Evolutionary conservation across 352 stramenopile species (phyloP), one percentile per base, ranked within the genome.

Genomic region (Phytophthora idaei): DNA sequence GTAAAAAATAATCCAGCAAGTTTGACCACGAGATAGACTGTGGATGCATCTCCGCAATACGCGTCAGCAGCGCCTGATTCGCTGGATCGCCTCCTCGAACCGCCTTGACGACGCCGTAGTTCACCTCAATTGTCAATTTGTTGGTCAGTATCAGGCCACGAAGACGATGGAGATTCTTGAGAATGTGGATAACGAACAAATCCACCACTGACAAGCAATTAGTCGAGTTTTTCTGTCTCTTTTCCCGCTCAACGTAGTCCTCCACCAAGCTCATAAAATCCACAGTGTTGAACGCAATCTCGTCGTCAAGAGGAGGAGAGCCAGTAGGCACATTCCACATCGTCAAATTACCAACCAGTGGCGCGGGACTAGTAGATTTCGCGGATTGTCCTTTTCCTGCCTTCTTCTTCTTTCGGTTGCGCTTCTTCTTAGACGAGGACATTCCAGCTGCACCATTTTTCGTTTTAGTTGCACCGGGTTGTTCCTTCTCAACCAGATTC

Each of bases 21-120:
- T 70, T 73, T 0, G 69, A 70, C 69, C 64, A 76, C 21, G 64
- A 76, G 2, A 76, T 76, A 6, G 69, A 71, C 14, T 69, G 53
- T 15, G 69, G 64, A 4, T 32, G 59, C 49, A 77, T 37, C n/a
- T 2, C 12, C 0, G 69, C 69, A 39, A 77, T 76, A 37, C 55
- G 59, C 12, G 14, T 15, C 42, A 77, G 28, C 25, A 73, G 14
- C 4, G 52, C 17, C 9, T 56, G 8, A 47, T 64, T 68, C 14
- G 49, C 51, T 6, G 27, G 48, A 4, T 55, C 27, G 3, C 7
- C 28, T 39, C 15, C 48, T 21, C 29, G 28, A 25, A 41, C 29
- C 28, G 48, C 48, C 15, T 55, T 55, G 48, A 55, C 29, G 14
- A 55, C 48, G n/a, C 48, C 48, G 31, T 55, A 55, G 5, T 36